phyloP scores from a whole-genome alignment of 2,329 filamentous ascomycete genomes.

The Cytospora leucostoma region DNA sequence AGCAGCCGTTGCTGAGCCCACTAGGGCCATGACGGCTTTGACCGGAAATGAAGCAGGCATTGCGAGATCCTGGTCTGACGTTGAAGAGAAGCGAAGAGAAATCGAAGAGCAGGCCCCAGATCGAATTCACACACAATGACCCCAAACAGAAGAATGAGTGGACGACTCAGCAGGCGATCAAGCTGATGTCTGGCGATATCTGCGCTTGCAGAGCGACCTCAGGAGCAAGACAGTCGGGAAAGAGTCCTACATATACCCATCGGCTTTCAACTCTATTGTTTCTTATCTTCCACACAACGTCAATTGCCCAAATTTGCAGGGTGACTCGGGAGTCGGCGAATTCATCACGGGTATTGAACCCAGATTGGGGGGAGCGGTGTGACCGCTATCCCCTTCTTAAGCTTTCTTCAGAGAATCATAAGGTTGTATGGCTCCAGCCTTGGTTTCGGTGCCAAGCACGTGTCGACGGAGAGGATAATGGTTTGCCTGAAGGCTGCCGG shows the following conservation, averaged over 20 bases:
- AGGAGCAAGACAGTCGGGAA: background rate
- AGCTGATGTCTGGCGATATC: background rate
- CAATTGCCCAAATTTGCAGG: slow-evolving; percentile 2
- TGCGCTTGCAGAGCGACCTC: slow-evolving; percentile 1
- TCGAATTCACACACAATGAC: background rate
- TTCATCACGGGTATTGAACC: slow-evolving; percentile 17
- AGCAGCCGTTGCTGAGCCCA: slow-evolving; percentile 23
- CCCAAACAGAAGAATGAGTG: background rate
- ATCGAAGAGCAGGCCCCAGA: background rate
- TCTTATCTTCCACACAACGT: slow-evolving; percentile 9
- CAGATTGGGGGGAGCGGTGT: slow-evolving; percentile 21
- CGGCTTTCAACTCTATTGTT: background rate
- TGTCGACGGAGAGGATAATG: slow-evolving; percentile 15
- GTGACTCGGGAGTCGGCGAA: slow-evolving; percentile 21
- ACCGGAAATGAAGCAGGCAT: slow-evolving; percentile 18
- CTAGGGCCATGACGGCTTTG: slow-evolving; percentile 22
- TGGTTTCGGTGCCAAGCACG: slow-evolving; percentile 18
- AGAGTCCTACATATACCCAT: slow-evolving; percentile 13
- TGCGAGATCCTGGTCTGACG: background rate
- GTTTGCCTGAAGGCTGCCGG: slow-evolving; percentile 23
- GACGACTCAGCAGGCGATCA: background rate
- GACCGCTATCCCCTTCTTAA: slow-evolving; percentile 15
- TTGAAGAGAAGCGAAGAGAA: background rate
- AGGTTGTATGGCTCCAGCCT: slow-evolving; percentile 12
- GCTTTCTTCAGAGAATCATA: slow-evolving; percentile 1